Evolutionary conservation across 164 flowering plant genomes (phyloP).

Genomic region (Echeveria elegans): DNA sequence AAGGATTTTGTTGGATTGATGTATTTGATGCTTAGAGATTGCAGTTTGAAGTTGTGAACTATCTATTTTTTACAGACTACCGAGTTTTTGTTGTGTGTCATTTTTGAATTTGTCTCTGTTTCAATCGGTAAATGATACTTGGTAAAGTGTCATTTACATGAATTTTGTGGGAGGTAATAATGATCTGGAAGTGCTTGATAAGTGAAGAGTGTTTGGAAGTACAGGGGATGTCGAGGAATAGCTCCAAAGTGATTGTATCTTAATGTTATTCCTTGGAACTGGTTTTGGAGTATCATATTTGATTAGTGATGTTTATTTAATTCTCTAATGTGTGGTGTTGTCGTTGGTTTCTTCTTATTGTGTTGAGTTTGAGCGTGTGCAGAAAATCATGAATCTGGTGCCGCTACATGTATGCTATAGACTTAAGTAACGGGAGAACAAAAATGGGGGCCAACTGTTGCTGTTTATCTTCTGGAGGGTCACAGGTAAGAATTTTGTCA

Average conservation of each 20-base stretch:
- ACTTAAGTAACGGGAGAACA: neutral
- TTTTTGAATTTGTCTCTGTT: too few relatives aligned
- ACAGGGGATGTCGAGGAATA: too few relatives aligned
- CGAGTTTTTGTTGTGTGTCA: too few relatives aligned
- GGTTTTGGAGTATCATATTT: neutral
- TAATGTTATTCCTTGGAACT: too few relatives aligned
- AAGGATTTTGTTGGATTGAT: too few relatives aligned
- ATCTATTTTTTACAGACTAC: too few relatives aligned
- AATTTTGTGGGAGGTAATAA: too few relatives aligned
- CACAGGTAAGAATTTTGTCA: neutral
- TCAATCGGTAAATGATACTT: too few relatives aligned
- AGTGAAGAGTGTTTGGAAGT: too few relatives aligned
- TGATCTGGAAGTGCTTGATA: too few relatives aligned
- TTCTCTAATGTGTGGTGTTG: neutral
- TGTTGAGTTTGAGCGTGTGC: neutral
- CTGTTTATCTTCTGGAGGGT: neutral
- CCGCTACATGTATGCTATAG: neutral
- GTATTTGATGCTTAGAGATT: neutral
- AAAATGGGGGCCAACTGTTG: neutral
- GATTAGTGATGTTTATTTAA: neutral
- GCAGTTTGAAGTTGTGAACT: neutral
- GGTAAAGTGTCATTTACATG: too few relatives aligned
- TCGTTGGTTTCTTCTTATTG: neutral
- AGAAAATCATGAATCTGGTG: conserved; percentile 1
- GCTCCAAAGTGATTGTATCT: too few relatives aligned